These are phyloP conservation scores for Chlorophyllum brunneum DNA, from an alignment of 768 basidiomycete species.

Conservation along the genomic window DNA sequence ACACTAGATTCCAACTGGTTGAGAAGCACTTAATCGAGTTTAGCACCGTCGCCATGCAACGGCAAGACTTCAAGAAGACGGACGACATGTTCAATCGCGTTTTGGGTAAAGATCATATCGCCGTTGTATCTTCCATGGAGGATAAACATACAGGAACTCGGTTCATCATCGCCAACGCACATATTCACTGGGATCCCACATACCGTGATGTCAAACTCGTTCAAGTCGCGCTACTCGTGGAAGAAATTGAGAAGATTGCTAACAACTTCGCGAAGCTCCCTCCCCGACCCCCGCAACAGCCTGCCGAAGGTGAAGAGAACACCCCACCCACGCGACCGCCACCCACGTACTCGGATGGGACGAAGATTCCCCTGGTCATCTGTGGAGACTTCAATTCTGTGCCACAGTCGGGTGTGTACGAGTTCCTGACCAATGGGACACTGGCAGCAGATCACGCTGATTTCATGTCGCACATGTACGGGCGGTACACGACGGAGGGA, in stretches of 20 bases:
- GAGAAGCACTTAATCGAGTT: slow-evolving; percentile 95
- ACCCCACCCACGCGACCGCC: slow-evolving; percentile 39
- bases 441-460: slow-evolving; percentile 78
- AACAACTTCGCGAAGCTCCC: slow-evolving; percentile 83
- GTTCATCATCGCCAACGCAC: slow-evolving; percentile 84
- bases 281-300: slow-evolving; percentile 37
- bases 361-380: slow-evolving; percentile 86
- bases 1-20: slow-evolving; percentile 77
- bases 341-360: slow-evolving; percentile 76
- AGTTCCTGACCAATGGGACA: slow-evolving; percentile 75
- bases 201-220: slow-evolving; percentile 97
- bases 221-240: slow-evolving; percentile 87
- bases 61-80: slow-evolving; percentile 92
- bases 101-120: slow-evolving; percentile 91
- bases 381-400: slow-evolving; percentile 97
- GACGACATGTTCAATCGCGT: slow-evolving; percentile 99
- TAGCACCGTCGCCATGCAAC: slow-evolving; percentile 87
- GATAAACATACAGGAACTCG: slow-evolving; percentile 83
- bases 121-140: slow-evolving; percentile 83
- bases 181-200: slow-evolving; percentile 90
- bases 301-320: slow-evolving; percentile 6
- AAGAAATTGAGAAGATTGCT: slow-evolving; percentile 90
- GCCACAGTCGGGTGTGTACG: slow-evolving; percentile 85
- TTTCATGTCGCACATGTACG: slow-evolving; percentile 90
- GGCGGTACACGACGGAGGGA: slow-evolving; percentile 89